phyloP scores from a whole-genome alignment of 768 basidiomycete genomes.

The Trametopsis cervina region DNA sequence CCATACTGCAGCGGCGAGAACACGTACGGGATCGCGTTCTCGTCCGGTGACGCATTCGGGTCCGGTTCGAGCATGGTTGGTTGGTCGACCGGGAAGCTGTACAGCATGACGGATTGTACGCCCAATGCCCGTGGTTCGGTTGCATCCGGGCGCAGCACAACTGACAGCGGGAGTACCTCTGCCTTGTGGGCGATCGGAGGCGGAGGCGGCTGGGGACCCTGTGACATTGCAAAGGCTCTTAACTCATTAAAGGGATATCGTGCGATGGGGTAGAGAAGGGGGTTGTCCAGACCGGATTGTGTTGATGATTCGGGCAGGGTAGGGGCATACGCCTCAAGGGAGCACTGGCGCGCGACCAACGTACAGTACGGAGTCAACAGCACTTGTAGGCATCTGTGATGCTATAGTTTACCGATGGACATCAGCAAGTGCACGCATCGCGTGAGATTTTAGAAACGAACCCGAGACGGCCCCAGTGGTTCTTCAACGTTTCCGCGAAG shows the following conservation, averaged over 20 bases:
- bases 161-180: constrained; percentile 35
- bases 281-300: no score
- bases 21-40: constrained; percentile 32
- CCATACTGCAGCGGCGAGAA: constrained; percentile 45
- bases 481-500: no score
- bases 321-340: constrained; percentile 47
- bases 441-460: no score
- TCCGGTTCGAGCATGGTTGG: no score
- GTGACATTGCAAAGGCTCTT: constrained; percentile 42
- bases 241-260: constrained; percentile 60
- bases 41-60: no score
- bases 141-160: constrained; percentile 52
- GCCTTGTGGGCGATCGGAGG: neutral
- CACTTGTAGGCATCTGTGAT: constrained; percentile 48
- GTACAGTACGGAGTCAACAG: constrained; percentile 39
- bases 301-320: constrained; percentile 13
- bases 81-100: constrained; percentile 32
- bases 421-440: no score
- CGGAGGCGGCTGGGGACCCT: constrained; percentile 13
- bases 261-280: constrained; percentile 32
- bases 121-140: constrained; percentile 55
- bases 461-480: no score
- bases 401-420: no score
- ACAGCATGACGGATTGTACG: constrained; percentile 44
- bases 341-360: constrained; percentile 53